Evolutionary conservation across 1,284 basidiomycete species (phyloP), one percentile per base, ranked within the genome.

Genomic region (Moniliophthora roreri): DNA sequence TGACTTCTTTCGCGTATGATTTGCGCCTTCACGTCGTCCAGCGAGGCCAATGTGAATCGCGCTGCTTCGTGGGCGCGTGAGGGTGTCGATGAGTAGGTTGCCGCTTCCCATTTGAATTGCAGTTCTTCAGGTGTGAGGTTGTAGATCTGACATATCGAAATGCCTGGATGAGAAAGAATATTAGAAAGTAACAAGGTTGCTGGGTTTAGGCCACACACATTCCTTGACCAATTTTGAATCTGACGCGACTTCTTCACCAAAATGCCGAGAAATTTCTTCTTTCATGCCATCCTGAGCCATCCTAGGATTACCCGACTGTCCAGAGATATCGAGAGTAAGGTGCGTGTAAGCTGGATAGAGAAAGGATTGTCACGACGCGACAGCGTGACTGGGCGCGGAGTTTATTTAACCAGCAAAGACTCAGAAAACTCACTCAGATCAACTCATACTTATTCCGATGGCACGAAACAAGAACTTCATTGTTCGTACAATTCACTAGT

Each of bases 71-170:
- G 24, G 2, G 77, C 75, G 36, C 54, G 62, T 18, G 70, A 68
- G 39, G 65, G 63, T 28, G 68, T 62, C 28, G 68, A 42, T 15
- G 64, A 67, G 56, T 73, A 78, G 41, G 77, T 80, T 42, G 75
- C 70, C 2, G 79, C 84, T 65, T 93, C 86, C 79, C 87, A 86
- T 65, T 89, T 90, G 68, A 74, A 91, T 51, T 73, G 78, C n/a
- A 93, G 75, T 44, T 76, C 66, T 20, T 84, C 74, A 23, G 83
- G 76, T 21, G 72, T 62, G 34, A 87, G 52, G 54, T 80, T 79
- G 70, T 84, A 89, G 57, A 80, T 80, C 59, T 79, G 72, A 65
- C 89, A 92, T 53, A 91, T 73, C 18, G 75, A 73, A 21, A 79
- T 70, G 60, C 87, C 89, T 91, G 57, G 26, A 16, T 26, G 16